Base-by-base conservation (phyloP, 2,329 filamentous ascomycete species). In the Sporothrix globosa region DNA sequence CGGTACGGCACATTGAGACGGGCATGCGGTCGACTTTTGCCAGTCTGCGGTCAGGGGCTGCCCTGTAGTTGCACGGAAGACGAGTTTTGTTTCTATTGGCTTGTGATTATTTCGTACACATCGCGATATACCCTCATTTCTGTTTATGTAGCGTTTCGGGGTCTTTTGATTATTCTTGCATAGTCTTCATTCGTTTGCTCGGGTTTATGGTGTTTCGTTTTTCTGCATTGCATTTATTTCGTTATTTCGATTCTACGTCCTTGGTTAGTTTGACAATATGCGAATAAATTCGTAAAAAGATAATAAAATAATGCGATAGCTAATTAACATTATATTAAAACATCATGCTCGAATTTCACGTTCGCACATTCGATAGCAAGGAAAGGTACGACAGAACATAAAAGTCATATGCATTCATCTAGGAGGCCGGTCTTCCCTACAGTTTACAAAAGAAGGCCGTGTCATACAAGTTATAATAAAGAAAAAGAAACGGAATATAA, bases 21-120 rank as follows among this genome's bases (percentile, higher is more conserved):
- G 74, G 70, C 9, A 70, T 75, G 73, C 67, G 66, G 63, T 70
- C 70, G 48, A 74, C 73, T 3, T 74, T 72, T 70, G 60, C 61
- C 24, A 54, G 58, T 3, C 46, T 75, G 56, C 54, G 74, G 27
- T 52, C 60, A 1, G 73, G 74, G 34, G 68, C 68, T n/a, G 17
- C 27, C 4, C 2, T 24, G 27, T 67, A 48, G 14, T 19, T 24
- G 34, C 9, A 14, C 19, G 4, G 4, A 9, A 9, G 34, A 34
- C 6, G 6, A 34, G 1, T 27, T 53, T 52, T 60, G 50, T 9
- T 27, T 60, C 34, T 46, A 21, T 30, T 39, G 19, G 3, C 34
- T 30, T 66, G 34, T 34, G 34, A 9, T 34, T 9, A 10, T 30
- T 61, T 19, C 53, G 13, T 4, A 44, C 41, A 63, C 4, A 13